Base-by-base conservation (phyloP, 371 early-diverging fungal genomes). In the Haplosporangium sp. region DNA sequence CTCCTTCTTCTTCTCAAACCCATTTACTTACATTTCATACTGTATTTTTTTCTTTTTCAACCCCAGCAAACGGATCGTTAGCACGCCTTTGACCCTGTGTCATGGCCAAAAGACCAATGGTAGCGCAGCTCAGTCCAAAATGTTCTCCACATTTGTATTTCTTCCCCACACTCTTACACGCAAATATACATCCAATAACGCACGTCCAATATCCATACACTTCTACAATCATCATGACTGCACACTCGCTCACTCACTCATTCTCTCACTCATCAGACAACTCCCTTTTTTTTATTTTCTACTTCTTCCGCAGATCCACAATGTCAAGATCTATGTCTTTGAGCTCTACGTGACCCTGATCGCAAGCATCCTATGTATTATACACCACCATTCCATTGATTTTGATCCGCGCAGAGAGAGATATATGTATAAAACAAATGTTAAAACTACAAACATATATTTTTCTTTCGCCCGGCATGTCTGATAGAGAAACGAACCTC, bases 341-440 rank as follows among this genome's bases (percentile, higher is more conserved):
- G 23, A 85, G 73, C 46, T 69, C 64, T 10, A 89, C 86, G 67
- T 87, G 87, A 0, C 86, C 86, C 37, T 70, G 73, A 50, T 82
- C 74, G 45, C 76, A 73, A 18, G 87, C 88, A 72, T 86, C 86
- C 89, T 87, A 72, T 43, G 40, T 9, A n/a, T n/a, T n/a, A n/a
- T n/a, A n/a, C n/a, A n/a, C n/a, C n/a, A n/a, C 43, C 43, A 43
- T 13, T 13, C 43, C 43, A 43, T n/a, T n/a, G n/a, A n/a, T n/a
- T n/a, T n/a, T n/a, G n/a, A 23, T 11, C 6, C 20, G n/a, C 53
- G 50, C 2, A 69, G 12, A 38, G 55, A 53, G 13, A 29, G 20
- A 55, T n/a, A 18, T 42, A 9, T 21, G 47, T 21, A 21, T n/a
- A n/a, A n/a, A n/a, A n/a, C n/a, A n/a, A n/a, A n/a, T n/a, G n/a